A percentile compares a stretch with the other conserved stretches of the same genome.
Evolutionary conservation across 2,329 filamentous ascomycete species (phyloP).

Genomic region (Talaromyces sp.): DNA sequence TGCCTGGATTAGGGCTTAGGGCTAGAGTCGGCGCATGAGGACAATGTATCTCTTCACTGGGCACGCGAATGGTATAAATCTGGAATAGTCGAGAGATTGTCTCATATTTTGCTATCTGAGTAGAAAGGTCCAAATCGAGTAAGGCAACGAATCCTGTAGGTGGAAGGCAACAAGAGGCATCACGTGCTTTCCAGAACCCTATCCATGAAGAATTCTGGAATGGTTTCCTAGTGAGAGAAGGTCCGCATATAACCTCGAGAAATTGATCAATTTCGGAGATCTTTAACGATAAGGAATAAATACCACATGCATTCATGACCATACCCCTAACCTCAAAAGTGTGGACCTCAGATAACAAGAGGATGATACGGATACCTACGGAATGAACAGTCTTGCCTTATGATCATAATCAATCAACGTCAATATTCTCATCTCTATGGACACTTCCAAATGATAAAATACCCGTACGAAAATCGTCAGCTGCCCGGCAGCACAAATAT

Average conservation of each 20-base stretch:
- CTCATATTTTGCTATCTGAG: neutral
- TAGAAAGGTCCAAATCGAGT: too few species aligned
- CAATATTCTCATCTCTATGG: conserved; percentile 5
- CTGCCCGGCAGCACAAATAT: conserved; percentile 18
- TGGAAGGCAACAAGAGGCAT: neutral
- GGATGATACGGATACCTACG: neutral
- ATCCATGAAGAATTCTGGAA: neutral
- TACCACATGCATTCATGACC: neutral
- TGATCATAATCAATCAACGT: neutral
- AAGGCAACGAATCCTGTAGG: neutral
- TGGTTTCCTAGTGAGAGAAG: too few species aligned
- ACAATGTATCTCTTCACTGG: neutral
- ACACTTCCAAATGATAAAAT: conserved; percentile 1
- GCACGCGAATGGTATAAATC: neutral
- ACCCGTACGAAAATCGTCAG: conserved; percentile 9
- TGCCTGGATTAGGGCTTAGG: neutral
- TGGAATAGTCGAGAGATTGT: neutral
- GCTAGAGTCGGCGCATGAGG: neutral
- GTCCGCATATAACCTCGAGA: neutral
- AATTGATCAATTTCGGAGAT: neutral
- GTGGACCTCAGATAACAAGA: neutral
- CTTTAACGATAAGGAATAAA: neutral
- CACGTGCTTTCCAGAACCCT: neutral
- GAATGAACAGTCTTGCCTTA: neutral
- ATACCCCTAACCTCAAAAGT: neutral